phyloP scores from a whole-genome alignment of 192 early-diverging fungal genomes.

The Thamnidium elegans region DNA sequence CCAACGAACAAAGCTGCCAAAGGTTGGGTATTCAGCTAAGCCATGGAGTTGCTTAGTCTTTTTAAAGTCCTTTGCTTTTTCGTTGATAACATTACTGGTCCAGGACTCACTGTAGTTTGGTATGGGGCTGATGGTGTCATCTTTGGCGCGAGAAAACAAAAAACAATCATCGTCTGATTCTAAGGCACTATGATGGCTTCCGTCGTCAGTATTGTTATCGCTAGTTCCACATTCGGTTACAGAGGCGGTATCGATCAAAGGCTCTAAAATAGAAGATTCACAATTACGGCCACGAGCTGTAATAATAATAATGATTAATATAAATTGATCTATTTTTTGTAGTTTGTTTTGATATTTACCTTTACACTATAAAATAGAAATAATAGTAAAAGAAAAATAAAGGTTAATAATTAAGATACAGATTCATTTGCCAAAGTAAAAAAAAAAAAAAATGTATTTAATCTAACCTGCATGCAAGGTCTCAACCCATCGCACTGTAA shows the following conservation, averaged over 20 bases:
- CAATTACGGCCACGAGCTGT: too few relatives aligned
- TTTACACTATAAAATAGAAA: slow-evolving; percentile 21
- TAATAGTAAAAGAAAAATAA: slow-evolving; percentile 3
- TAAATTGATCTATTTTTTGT: too few relatives aligned
- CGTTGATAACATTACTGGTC: slow-evolving; percentile 7
- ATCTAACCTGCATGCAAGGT: slow-evolving; percentile 39
- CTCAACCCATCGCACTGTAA: slow-evolving; percentile 39
- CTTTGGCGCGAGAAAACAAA: slow-evolving; percentile 32
- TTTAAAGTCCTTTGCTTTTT: slow-evolving; percentile 4
- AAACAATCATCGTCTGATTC: too few relatives aligned
- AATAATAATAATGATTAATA: too few relatives aligned
- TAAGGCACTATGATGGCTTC: too few relatives aligned
- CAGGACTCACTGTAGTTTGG: not conserved
- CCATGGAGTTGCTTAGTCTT: not conserved
- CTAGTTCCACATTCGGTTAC: too few relatives aligned
- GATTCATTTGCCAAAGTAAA: not conserved
- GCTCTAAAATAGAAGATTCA: too few relatives aligned
- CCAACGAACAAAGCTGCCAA: slow-evolving; percentile 9
- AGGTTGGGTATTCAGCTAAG: not conserved
- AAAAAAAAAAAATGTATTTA: too few relatives aligned
- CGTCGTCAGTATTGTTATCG: too few relatives aligned
- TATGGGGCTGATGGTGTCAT: slow-evolving; percentile 15
- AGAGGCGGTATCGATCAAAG: too few relatives aligned
- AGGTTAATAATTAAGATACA: not conserved
- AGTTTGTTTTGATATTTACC: slow-evolving; percentile 27